phyloP scores from a whole-genome alignment of 768 basidiomycete species.

The Leccinum incarnatum region DNA sequence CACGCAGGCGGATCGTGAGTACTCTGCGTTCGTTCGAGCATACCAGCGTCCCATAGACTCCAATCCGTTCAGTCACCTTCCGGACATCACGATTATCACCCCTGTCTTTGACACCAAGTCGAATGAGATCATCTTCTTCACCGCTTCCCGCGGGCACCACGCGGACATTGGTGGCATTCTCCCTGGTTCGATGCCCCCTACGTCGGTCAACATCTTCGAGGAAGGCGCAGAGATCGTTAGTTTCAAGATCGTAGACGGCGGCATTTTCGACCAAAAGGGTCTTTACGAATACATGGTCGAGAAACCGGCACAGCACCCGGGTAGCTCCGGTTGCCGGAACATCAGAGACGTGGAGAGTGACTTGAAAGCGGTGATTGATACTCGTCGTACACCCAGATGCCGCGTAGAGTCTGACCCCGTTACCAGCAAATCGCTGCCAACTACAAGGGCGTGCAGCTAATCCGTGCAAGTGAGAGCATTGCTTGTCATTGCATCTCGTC shows the following conservation, averaged over 20 bases:
- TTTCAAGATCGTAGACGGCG: conserved; percentile 86
- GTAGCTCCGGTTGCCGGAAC: conserved; percentile 85
- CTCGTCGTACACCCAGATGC: background rate
- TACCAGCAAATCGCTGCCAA: conserved; percentile 89
- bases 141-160: conserved; percentile 91
- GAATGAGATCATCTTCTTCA: conserved; percentile 84
- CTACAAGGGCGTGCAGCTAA: conserved; percentile 84
- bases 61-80: conserved; percentile 52
- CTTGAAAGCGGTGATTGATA: conserved; percentile 70
- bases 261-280: conserved; percentile 74
- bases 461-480: conserved; percentile 64
- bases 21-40: conserved; percentile 6
- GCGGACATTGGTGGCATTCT: conserved; percentile 92
- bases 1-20: conserved; percentile 85
- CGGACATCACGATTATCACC: conserved; percentile 91
- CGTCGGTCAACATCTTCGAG: conserved; percentile 85
- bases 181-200: conserved; percentile 95
- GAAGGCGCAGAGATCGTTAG: conserved; percentile 90
- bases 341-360: conserved; percentile 90
- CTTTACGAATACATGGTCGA: conserved; percentile 79
- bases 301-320: conserved; percentile 76
- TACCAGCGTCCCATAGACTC: background rate
- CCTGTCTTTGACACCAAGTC: conserved; percentile 75
- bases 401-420: background rate
- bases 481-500: background rate